Base-by-base conservation (phyloP, 495 filamentous ascomycete species). In the Penicillium alfredii region DNA sequence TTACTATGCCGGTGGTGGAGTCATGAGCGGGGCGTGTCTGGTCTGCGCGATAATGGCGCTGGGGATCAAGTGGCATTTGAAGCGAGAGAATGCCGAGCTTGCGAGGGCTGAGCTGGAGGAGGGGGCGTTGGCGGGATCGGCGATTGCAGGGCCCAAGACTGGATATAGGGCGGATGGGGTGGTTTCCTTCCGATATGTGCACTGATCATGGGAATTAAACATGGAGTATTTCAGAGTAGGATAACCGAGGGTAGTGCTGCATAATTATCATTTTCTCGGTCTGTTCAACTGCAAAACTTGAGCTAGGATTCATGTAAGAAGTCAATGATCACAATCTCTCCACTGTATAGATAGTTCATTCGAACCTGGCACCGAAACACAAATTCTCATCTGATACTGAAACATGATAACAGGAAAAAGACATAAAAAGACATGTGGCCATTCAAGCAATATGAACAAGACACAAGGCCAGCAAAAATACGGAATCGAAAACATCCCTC, bases 381-480 rank as follows among this genome's bases (percentile, higher is more conserved):
- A 25, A 4, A 25, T 25, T 25, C 23, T n/a, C 3, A 25, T 25
- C n/a, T n/a, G n/a, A n/a, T n/a, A n/a, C n/a, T 25, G 23, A 25
- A n/a, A 25, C 23, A 25, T 25, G 11, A 25, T 9, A 25, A 4
- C 8, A 5, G 11, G 4, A 5, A 4, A 25, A 25, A 2, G 22
- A 9, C 8, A n/a, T n/a, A 25, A 21, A 25, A 39, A 31, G 18
- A 36, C 33, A 36, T 25, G 35, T 36, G 20, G 31, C 41, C 45
- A 33, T 35, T 36, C 33, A 42, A 42, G 35, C 37, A 42, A 37
- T 50, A 53, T 47, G 36, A 37, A 47, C 44, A 52, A 30, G 42
- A 36, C 21, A 17, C 16, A 13, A 30, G 27, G 39, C 41, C 24
- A 51, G 34, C 36, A 37, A 18, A 17, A 35, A 56, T n/a, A n/a